These are phyloP conservation scores for Exophiala bonariae DNA, from an alignment of 2,329 filamentous ascomycete genomes.

Conservation along the genomic window DNA sequence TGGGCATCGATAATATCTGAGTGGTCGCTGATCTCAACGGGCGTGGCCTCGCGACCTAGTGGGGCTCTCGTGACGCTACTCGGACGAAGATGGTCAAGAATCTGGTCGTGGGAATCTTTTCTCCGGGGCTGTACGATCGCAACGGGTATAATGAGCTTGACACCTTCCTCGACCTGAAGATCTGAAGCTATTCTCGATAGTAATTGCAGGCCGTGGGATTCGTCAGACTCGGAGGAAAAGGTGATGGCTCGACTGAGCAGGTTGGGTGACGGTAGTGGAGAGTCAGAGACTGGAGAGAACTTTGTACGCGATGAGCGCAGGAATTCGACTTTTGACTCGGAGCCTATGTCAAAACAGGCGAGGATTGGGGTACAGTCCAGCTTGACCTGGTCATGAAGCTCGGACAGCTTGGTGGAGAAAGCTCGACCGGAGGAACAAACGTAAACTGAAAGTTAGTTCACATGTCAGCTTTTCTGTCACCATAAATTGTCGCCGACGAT, in stretches of 20 bases:
- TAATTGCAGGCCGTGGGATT: conserved; percentile 50
- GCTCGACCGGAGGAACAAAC: conserved; percentile 54
- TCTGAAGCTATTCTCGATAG: conserved; percentile 50
- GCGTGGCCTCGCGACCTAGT: conserved; percentile 19
- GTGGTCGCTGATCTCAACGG: conserved; percentile 27
- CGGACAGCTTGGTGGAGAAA: conserved; percentile 53
- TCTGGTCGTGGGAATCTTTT: conserved; percentile 25
- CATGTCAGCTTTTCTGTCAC: neutral
- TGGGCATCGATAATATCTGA: conserved; percentile 49
- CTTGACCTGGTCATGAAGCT: conserved; percentile 43
- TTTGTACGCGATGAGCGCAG: conserved; percentile 32
- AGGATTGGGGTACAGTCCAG: conserved; percentile 54
- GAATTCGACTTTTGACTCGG: conserved; percentile 38
- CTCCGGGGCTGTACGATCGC: conserved; percentile 42
- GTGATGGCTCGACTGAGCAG: conserved; percentile 38
- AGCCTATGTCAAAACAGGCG: conserved; percentile 55
- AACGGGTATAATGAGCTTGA: conserved; percentile 51
- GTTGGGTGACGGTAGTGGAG: conserved; percentile 31
- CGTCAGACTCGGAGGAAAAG: conserved; percentile 44
- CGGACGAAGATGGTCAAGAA: conserved; percentile 7
- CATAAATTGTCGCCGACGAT: too few relatives aligned
- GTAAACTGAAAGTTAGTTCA: conserved; percentile 43
- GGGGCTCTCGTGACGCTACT: conserved; percentile 18
- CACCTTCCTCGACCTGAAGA: conserved; percentile 50
- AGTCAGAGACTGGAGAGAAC: conserved; percentile 33